These are phyloP conservation scores for Pseudohalonectria lignicola DNA, from an alignment of 2,329 filamentous ascomycete species.

Conservation along the genomic window DNA sequence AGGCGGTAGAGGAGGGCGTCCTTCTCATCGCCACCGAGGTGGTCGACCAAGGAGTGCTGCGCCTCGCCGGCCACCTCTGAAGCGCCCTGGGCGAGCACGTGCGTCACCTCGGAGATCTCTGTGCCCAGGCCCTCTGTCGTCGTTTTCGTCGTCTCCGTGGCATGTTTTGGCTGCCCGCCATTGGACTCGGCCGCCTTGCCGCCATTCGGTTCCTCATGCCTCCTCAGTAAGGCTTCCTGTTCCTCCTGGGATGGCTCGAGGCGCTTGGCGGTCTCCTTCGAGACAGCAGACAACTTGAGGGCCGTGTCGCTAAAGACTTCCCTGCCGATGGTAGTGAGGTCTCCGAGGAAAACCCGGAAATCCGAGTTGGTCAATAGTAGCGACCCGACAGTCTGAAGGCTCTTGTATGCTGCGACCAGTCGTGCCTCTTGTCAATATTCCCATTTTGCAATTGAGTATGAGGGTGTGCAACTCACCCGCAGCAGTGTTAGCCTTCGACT, in stretches of 20 bases:
- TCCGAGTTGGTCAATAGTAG: constrained; percentile 85
- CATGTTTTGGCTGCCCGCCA: constrained; percentile 15
- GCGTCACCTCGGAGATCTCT: constrained; percentile 42
- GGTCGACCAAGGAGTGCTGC: constrained; percentile 60
- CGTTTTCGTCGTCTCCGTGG: constrained; percentile 22
- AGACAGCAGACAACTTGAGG: constrained; percentile 64
- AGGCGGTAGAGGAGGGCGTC: constrained; percentile 64
- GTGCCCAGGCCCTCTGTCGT: constrained; percentile 46
- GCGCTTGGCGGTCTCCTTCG: constrained; percentile 61
- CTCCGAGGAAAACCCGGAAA: constrained; percentile 76
- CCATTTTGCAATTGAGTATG: no score
- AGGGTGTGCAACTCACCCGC: constrained; percentile 58
- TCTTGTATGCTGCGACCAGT: constrained; percentile 54
- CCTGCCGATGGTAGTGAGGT: constrained; percentile 66
- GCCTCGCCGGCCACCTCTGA: constrained; percentile 47
- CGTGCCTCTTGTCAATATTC: no score
- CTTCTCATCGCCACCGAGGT: constrained; percentile 61
- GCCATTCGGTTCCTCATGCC: not conserved
- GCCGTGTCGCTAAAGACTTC: constrained; percentile 85
- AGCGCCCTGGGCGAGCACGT: constrained; percentile 40
- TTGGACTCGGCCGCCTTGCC: constrained; percentile 24
- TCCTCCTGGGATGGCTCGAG: constrained; percentile 59
- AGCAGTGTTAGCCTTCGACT: constrained; percentile 57
- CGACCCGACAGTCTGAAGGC: constrained; percentile 70
- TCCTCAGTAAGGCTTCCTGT: constrained; percentile 29